phyloP scores from a whole-genome alignment of 768 basidiomycete genomes.

The Pleurotus sapidus region DNA sequence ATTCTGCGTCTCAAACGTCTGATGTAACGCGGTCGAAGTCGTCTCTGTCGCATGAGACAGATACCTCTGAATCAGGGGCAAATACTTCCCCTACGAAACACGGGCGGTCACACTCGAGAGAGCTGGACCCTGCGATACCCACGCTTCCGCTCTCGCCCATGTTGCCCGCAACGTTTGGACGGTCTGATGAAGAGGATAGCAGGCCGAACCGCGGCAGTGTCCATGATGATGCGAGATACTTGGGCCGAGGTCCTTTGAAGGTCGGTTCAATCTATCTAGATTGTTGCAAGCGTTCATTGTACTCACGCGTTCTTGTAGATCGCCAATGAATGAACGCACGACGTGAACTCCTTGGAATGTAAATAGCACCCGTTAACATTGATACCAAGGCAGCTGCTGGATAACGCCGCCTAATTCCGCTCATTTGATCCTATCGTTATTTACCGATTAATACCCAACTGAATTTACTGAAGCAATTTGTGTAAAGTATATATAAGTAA shows the following conservation, averaged over 20 bases:
- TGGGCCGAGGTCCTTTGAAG: constrained; percentile 7
- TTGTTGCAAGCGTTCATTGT: background rate
- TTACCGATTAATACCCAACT: too few species aligned
- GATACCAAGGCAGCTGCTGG: background rate
- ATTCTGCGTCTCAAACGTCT: background rate
- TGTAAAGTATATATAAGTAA: too few species aligned
- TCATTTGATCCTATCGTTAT: background rate
- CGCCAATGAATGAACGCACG: constrained; percentile 6
- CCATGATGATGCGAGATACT: constrained; percentile 5
- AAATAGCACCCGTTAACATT: background rate
- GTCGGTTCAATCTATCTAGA: background rate
- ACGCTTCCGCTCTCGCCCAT: constrained; percentile 5
- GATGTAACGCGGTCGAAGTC: background rate
- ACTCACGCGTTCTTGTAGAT: background rate
- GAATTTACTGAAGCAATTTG: too few species aligned
- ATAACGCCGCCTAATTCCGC: background rate
- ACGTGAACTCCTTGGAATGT: background rate
- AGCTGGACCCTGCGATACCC: background rate
- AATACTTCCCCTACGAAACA: background rate
- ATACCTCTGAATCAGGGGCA: background rate
- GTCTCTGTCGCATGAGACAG: background rate
- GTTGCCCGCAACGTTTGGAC: constrained; percentile 10
- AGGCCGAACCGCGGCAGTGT: background rate
- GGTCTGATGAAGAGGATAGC: constrained; percentile 4
- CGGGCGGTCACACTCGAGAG: constrained; percentile 6